Conservation (phyloP, 169 alveolate species). For the Plasmodium inui region DNA sequence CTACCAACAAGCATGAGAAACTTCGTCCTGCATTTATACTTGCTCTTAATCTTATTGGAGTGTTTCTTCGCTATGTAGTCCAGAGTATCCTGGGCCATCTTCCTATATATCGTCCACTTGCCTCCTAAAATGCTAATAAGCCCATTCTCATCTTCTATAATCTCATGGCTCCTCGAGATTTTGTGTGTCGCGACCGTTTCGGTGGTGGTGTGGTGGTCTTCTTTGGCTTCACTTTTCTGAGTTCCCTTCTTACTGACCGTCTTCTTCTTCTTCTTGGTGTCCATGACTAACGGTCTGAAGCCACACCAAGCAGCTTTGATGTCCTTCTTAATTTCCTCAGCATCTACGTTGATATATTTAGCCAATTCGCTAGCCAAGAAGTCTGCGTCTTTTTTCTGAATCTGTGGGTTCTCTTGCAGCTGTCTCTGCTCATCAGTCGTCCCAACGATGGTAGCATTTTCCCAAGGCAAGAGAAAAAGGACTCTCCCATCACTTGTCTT, state of each 20-base stretch:
- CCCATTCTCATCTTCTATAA: constrained; percentile 89
- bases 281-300: constrained; percentile 85
- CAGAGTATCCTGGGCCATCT: constrained; percentile 93
- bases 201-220: constrained; percentile 30
- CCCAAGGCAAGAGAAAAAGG: constrained; percentile 92
- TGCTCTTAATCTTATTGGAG: constrained; percentile 69
- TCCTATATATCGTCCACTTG: constrained; percentile 95
- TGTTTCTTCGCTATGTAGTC: constrained; percentile 77
- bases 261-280: constrained; percentile 75
- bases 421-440: constrained; percentile 92
- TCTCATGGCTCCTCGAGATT: constrained; percentile 92
- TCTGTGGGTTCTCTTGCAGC: constrained; percentile 80
- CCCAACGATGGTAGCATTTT: constrained; percentile 88
- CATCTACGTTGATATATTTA: constrained; percentile 78
- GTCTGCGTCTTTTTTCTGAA: constrained; percentile 86
- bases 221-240: constrained; percentile 56
- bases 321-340: constrained; percentile 79
- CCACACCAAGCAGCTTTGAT: constrained; percentile 88
- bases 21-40: constrained; percentile 82
- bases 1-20: constrained; percentile 79
- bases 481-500: constrained; percentile 95
- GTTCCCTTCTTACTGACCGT: constrained; percentile 70
- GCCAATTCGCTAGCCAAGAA: constrained; percentile 87
- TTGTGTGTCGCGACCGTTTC: constrained; percentile 81
- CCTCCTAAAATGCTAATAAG: constrained; percentile 95